These are phyloP conservation scores for Saccharata proteae DNA, from an alignment of 2,329 filamentous ascomycete genomes.

Conservation along the genomic window DNA sequence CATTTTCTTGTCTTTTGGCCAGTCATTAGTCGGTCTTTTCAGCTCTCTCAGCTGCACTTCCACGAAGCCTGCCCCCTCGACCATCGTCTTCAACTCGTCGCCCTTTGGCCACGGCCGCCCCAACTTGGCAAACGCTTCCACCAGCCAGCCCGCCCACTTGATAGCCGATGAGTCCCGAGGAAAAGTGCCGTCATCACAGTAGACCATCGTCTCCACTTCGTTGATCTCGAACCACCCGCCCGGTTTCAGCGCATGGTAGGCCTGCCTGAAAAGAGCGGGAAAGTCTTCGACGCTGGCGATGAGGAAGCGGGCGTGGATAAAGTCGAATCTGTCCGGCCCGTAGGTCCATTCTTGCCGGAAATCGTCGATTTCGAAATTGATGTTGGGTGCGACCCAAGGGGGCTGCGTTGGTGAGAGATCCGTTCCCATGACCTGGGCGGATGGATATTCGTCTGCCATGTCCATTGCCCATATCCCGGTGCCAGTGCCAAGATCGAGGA, in stretches of 20 bases:
- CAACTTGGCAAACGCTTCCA: conserved; percentile 17
- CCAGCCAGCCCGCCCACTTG: conserved; percentile 17
- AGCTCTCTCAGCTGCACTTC: conserved; percentile 16
- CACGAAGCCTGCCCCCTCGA: conserved; percentile 16
- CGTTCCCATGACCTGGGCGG: conserved; percentile 23
- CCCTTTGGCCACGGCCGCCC: conserved; percentile 28
- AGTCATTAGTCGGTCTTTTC: conserved; percentile 19
- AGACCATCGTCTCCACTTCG: conserved; percentile 19
- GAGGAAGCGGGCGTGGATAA: conserved; percentile 43
- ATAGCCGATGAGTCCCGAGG: conserved; percentile 17
- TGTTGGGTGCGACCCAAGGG: conserved; percentile 25
- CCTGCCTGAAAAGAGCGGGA: conserved; percentile 33
- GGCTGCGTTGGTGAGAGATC: conserved; percentile 27
- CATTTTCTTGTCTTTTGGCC: conserved; percentile 11
- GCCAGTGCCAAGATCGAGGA: conserved; percentile 22
- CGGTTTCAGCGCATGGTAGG: conserved; percentile 28
- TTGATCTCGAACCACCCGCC: conserved; percentile 42
- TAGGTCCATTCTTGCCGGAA: conserved; percentile 17
- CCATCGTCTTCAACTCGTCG: conserved; percentile 20
- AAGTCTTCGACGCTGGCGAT: conserved; percentile 43
- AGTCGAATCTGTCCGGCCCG: conserved; percentile 43
- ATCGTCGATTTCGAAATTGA: conserved; percentile 27
- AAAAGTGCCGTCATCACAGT: conserved; percentile 4
- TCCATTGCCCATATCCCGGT: conserved; percentile 11
- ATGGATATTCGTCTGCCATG: conserved; percentile 8